Evolutionary conservation across 768 basidiomycete species (phyloP).

Genomic region (Tylopilus felleus): DNA sequence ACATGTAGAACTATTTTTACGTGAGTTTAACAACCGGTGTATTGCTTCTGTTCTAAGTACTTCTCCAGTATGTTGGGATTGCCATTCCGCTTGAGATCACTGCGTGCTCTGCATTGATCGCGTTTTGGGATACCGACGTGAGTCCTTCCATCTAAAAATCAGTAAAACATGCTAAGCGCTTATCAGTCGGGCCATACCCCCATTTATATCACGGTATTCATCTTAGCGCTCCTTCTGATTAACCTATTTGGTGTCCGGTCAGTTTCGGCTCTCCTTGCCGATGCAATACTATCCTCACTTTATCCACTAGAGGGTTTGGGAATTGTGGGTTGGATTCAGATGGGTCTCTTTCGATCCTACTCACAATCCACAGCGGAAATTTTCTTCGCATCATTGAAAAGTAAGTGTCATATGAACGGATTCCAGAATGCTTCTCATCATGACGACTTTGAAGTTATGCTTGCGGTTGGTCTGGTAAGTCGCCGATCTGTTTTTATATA

Average conservation of each 20-base stretch:
- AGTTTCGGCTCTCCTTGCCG: constrained; percentile 33
- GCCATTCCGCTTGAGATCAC: constrained; percentile 49
- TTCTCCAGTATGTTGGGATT: constrained; percentile 26
- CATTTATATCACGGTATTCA: constrained; percentile 40
- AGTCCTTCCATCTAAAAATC: background rate
- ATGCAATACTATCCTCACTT: constrained; percentile 35
- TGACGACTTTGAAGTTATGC: constrained; percentile 27
- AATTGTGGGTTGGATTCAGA: constrained; percentile 13
- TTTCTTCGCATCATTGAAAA: constrained; percentile 21
- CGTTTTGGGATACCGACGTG: constrained; percentile 45
- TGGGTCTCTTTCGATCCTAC: background rate
- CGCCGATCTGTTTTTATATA: background rate
- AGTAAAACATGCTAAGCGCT: constrained; percentile 1
- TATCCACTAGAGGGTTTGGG: constrained; percentile 19
- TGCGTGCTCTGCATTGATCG: constrained; percentile 47
- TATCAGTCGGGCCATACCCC: constrained; percentile 36
- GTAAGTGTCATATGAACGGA: constrained; percentile 6
- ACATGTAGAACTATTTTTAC: constrained; percentile 33
- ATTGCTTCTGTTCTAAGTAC: background rate
- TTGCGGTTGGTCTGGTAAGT: constrained; percentile 35
- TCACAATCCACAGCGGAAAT: constrained; percentile 22
- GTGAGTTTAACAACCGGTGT: constrained; percentile 12
- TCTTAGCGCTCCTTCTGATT: constrained; percentile 38
- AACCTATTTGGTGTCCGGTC: constrained; percentile 47
- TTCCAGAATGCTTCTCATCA: background rate